Conservation (phyloP, 306 rosid species). For the Coriaria nepalensis region DNA sequence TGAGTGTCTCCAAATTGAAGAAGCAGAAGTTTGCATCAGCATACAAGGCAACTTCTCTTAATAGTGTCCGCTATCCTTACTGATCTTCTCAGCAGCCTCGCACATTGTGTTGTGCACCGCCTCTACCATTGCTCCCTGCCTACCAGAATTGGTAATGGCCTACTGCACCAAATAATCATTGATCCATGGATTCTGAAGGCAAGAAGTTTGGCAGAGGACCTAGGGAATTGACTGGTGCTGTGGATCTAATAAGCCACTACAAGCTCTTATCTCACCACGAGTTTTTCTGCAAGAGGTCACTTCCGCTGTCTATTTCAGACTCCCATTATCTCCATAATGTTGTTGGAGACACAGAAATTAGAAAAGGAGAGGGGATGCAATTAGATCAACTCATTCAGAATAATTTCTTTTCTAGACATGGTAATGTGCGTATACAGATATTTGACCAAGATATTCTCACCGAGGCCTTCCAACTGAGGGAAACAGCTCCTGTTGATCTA, state of each 20-base stretch:
- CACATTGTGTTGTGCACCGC: too few relatives aligned
- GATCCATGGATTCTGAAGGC: conserved; percentile 65
- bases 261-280: conserved; percentile 75
- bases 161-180: conserved; percentile 4
- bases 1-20: too few relatives aligned
- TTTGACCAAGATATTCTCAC: conserved; percentile 70
- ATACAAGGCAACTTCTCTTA: too few relatives aligned
- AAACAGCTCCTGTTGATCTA: conserved; percentile 66
- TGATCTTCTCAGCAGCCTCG: too few relatives aligned
- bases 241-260: conserved; percentile 82
- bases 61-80: too few relatives aligned
- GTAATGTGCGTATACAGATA: conserved; percentile 60
- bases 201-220: conserved; percentile 88
- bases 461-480: conserved; percentile 81
- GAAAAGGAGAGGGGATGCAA: conserved; percentile 98
- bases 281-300: conserved; percentile 88
- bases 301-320: conserved; percentile 74
- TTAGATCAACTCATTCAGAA: conserved; percentile 87
- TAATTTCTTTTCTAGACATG: conserved; percentile 45
- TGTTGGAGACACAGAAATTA: conserved; percentile 87
- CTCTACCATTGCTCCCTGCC: too few relatives aligned
- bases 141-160: too few relatives aligned
- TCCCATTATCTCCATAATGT: conserved; percentile 79
- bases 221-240: conserved; percentile 88
- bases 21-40: too few relatives aligned